Base-by-base conservation (phyloP, 192 early-diverging fungal species). In the Paraglomus occultum region DNA sequence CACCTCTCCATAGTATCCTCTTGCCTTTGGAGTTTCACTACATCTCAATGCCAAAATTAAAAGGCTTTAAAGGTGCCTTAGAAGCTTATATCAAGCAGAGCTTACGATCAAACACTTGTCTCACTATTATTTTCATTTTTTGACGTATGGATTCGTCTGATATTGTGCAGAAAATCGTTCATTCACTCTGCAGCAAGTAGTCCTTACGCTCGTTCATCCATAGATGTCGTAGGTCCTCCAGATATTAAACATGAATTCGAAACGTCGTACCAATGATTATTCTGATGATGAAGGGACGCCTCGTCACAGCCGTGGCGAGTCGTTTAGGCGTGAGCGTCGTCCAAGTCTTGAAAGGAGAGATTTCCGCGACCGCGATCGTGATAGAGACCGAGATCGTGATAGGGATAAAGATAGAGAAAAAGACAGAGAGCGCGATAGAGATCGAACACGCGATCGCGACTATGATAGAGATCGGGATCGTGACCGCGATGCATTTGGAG, bases 251-350 rank as follows among this genome's bases (percentile, higher is more conserved):
- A 69, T 69, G 67, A 69, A 55, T 45, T 69, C 67, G 38, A 69
- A 69, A 57, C 67, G 67, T 57, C 54, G 54, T 23, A 0, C 11
- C 20, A 46, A 23, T 18, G 67, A 69, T 22, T 54, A 69, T 39
- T 69, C 67, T 20, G 67, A 69, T 45, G 67, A 69, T 18, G 67
- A 69, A 54, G 67, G 67, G 1, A 11, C 54, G 1, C 51, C 40
- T 69, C 51, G 55, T 15, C 67, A 69, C 53, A 57, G n/a, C 57
- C 67, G 67, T 22, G 67, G 55, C 47, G 55, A 55, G 47, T 2
- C 31, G 31, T 69, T 69, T 55, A 69, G 18, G 40, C 31, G 67
- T 2, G 67, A 69, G 39, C 51, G 67, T 43, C 49, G 67, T 40
- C 42, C 8, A 11, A 69, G 67, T 47, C 6, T 64, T 64, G 62